These are phyloP conservation scores for Pisolithus microcarpus DNA, from an alignment of 768 basidiomycete genomes.

Conservation along the genomic window DNA sequence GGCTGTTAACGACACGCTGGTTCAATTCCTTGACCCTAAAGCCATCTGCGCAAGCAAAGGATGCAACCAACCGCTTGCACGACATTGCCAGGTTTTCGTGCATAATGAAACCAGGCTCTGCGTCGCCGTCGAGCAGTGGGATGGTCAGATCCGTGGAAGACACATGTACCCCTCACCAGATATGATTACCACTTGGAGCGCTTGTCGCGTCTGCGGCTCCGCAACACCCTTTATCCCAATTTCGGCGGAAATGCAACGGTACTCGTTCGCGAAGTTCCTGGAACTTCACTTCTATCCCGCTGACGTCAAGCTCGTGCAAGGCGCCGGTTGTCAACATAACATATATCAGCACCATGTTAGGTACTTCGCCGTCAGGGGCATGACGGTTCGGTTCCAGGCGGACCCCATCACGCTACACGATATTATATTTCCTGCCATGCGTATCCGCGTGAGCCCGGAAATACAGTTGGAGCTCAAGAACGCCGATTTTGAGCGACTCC, in stretches of 20 bases:
- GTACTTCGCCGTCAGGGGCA: constrained; percentile 77
- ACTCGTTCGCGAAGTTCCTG: constrained; percentile 94
- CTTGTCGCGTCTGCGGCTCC: constrained; percentile 70
- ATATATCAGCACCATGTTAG: constrained; percentile 89
- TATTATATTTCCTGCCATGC: constrained; percentile 81
- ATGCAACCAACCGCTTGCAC: constrained; percentile 72
- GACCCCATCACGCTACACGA: constrained; percentile 81
- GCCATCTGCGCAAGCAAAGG: constrained; percentile 77
- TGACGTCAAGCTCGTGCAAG: constrained; percentile 75
- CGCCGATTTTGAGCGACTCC: constrained; percentile 73
- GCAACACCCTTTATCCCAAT: constrained; percentile 85
- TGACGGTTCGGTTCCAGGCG: constrained; percentile 84
- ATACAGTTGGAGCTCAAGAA: constrained; percentile 88
- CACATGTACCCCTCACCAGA: constrained; percentile 57
- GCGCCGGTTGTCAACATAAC: constrained; percentile 89
- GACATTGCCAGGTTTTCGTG: constrained; percentile 86
- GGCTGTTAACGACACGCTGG: constrained; percentile 58
- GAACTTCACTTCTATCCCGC: constrained; percentile 95
- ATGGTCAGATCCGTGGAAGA: constrained; percentile 62
- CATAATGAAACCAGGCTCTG: constrained; percentile 81
- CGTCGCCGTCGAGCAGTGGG: constrained; percentile 86
- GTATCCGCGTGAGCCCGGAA: constrained; percentile 80
- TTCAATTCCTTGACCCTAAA: constrained; percentile 64
- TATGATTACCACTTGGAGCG: constrained; percentile 85
- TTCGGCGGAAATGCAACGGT: constrained; percentile 86